phyloP scores from a whole-genome alignment of 495 filamentous ascomycete species.

The Articulospora tetracladia region DNA sequence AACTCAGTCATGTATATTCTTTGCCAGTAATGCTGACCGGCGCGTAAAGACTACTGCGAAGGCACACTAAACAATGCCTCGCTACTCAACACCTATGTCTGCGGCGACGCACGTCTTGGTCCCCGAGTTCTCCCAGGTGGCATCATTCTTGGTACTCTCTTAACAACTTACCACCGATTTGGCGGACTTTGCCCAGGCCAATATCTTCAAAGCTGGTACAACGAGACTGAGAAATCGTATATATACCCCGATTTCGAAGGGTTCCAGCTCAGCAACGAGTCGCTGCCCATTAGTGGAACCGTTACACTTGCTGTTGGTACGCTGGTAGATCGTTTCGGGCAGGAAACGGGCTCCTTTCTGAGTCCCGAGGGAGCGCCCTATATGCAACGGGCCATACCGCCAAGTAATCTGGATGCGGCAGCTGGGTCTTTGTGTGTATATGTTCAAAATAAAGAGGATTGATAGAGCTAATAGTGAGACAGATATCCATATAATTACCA shows the following conservation, averaged over 20 bases:
- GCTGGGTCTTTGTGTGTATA: constrained; percentile 27
- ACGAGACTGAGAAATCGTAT: constrained; percentile 33
- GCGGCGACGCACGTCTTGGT: constrained; percentile 48
- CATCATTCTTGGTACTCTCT: constrained; percentile 36
- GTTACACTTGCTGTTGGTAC: constrained; percentile 40
- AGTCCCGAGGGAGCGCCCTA: constrained; percentile 47
- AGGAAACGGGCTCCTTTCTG: constrained; percentile 40
- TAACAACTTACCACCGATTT: constrained; percentile 42
- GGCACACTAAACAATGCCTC: not conserved
- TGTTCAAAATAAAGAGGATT: not conserved
- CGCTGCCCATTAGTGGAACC: constrained; percentile 38
- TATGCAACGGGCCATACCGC: constrained; percentile 48
- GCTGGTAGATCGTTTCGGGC: constrained; percentile 52
- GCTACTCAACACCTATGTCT: constrained; percentile 34
- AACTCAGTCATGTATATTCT: too few species aligned
- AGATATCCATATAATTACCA: constrained; percentile 51
- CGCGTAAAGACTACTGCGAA: not conserved
- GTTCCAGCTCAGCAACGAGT: constrained; percentile 33
- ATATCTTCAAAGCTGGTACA: constrained; percentile 45
- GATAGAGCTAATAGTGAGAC: not conserved
- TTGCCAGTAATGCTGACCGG: too few species aligned
- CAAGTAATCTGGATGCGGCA: constrained; percentile 41
- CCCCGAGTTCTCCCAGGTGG: constrained; percentile 36
- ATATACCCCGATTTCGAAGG: constrained; percentile 43
- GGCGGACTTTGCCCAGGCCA: constrained; percentile 42